These are phyloP conservation scores for Pugionium cornutum DNA, from an alignment of 345 rosid genomes.

Conservation along the genomic window DNA sequence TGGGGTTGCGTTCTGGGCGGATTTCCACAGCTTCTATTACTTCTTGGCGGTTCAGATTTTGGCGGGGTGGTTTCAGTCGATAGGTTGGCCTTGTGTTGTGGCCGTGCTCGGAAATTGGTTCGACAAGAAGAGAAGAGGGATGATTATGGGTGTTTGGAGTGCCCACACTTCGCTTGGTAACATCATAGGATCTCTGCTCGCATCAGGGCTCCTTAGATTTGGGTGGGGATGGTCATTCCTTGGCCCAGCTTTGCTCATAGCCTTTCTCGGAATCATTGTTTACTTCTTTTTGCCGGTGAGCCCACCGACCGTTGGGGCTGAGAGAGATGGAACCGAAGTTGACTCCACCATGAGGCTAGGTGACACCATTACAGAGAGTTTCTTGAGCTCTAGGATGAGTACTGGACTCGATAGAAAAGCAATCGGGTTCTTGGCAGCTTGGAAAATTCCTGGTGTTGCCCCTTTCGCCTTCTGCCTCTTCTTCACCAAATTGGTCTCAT, in stretches of 20 bases:
- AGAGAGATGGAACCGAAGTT: constrained; percentile 58
- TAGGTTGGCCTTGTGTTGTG: constrained; percentile 98
- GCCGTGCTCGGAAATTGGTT: constrained; percentile 96
- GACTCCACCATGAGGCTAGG: constrained; percentile 56
- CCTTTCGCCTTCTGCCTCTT: constrained; percentile 93
- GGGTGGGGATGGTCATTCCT: constrained; percentile 99
- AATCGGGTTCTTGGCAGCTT: constrained; percentile 85
- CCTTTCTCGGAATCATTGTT: constrained; percentile 61
- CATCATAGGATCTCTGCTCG: constrained; percentile 80
- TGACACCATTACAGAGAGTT: constrained; percentile 59
- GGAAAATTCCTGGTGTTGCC: constrained; percentile 96
- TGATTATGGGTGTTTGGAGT: constrained; percentile 97
- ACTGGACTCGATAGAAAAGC: constrained; percentile 50
- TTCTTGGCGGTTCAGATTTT: constrained; percentile 69
- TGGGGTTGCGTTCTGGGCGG: constrained; percentile 80
- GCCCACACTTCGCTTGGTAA: constrained; percentile 95
- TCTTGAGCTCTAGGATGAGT: constrained; percentile 47
- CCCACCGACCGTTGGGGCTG: constrained; percentile 72
- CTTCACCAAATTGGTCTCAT: constrained; percentile 90
- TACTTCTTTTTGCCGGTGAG: constrained; percentile 71
- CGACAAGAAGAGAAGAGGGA: constrained; percentile 87
- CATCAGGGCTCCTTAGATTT: constrained; percentile 62
- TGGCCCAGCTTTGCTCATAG: constrained; percentile 71
- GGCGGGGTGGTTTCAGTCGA: constrained; percentile 88
- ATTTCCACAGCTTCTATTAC: constrained; percentile 70